phyloP scores from a whole-genome alignment of 768 basidiomycete species.

The Tylopilus felleus region DNA sequence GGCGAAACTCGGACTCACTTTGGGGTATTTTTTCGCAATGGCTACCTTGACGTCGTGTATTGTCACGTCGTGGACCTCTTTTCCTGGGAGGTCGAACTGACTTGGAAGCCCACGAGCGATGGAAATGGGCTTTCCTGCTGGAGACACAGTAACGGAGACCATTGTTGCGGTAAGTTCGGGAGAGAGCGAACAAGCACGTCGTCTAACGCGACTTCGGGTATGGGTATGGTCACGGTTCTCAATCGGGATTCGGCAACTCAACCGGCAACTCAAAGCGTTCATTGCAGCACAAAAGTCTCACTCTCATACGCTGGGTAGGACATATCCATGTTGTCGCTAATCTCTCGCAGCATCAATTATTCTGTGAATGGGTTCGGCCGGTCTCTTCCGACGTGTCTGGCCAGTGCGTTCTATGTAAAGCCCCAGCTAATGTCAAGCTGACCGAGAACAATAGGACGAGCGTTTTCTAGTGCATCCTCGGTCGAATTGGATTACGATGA shows the following conservation, averaged over 20 bases:
- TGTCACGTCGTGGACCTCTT: slow-evolving; percentile 46
- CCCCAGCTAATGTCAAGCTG: neutral
- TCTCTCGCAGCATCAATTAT: neutral
- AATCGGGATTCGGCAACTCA: slow-evolving; percentile 1
- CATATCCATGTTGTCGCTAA: slow-evolving; percentile 11
- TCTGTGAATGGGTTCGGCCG: neutral
- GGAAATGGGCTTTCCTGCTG: slow-evolving; percentile 43
- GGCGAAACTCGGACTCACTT: slow-evolving; percentile 28
- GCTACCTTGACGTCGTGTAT: slow-evolving; percentile 67
- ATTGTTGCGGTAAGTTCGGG: slow-evolving; percentile 26
- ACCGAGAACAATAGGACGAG: slow-evolving; percentile 19
- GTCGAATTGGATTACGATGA: slow-evolving; percentile 33
- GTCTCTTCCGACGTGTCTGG: neutral
- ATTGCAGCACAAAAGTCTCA: neutral
- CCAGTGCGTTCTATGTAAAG: slow-evolving; percentile 1
- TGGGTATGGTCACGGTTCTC: too few species aligned
- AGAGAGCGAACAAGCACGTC: neutral
- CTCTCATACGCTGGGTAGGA: neutral
- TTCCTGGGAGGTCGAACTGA: slow-evolving; percentile 45
- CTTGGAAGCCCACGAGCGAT: slow-evolving; percentile 52
- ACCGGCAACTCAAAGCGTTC: neutral
- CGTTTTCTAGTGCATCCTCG: slow-evolving; percentile 15
- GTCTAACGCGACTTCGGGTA: too few species aligned
- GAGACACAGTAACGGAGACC: slow-evolving; percentile 53
- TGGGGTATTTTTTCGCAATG: slow-evolving; percentile 54